phyloP scores from a whole-genome alignment of 768 basidiomycete species.

The Nidularia pulvinata region DNA sequence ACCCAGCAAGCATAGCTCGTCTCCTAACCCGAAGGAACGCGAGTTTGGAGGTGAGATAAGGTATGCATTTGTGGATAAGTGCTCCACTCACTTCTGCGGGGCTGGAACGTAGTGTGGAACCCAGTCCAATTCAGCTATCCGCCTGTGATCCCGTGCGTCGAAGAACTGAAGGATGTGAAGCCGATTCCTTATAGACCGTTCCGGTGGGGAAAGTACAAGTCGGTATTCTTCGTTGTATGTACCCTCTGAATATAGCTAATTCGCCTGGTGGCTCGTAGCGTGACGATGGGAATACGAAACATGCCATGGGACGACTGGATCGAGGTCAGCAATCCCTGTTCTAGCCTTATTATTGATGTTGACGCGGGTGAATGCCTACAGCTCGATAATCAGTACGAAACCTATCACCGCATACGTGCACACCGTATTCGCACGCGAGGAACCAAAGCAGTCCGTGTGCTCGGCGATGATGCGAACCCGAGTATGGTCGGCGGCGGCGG shows the following conservation, averaged over 20 bases:
- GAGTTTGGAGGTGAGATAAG: conserved; percentile 14
- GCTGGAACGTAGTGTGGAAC: conserved; percentile 43
- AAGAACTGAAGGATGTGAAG: conserved; percentile 39
- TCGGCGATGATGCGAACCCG: conserved; percentile 39
- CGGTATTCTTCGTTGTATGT: conserved; percentile 17
- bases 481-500: conserved; percentile 31
- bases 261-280: conserved; percentile 26
- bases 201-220: conserved; percentile 65
- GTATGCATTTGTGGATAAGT: neutral
- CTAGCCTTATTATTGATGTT: neutral
- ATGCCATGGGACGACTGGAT: conserved; percentile 79
- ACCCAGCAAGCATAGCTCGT: too few relatives aligned
- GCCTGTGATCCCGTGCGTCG: conserved; percentile 34
- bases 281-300: conserved; percentile 67
- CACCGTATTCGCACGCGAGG: conserved; percentile 55
- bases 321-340: conserved; percentile 40
- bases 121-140: conserved; percentile 54
- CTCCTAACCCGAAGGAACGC: conserved; percentile 12
- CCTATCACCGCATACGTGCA: conserved; percentile 57
- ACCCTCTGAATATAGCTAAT: neutral
- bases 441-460: conserved; percentile 42
- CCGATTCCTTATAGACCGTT: conserved; percentile 70
- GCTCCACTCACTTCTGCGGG: too few relatives aligned
- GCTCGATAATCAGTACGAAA: conserved; percentile 58
- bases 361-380: conserved; percentile 12